Conservation (phyloP, 441 rosid genomes). For the Lepidium campestre region DNA sequence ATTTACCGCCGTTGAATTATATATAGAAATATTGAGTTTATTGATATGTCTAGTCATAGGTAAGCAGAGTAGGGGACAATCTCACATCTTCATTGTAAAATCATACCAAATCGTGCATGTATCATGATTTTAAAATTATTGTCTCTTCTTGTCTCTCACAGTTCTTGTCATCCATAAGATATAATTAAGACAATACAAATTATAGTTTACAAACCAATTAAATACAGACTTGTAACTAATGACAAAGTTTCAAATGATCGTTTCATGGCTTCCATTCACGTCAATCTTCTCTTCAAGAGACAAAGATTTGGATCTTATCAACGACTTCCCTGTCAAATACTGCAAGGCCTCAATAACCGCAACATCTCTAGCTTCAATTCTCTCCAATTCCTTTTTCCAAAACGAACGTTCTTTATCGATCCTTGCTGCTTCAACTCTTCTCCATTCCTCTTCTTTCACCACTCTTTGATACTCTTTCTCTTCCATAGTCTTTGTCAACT, state of each 20-base stretch:
- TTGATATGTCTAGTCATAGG: constrained; percentile 12
- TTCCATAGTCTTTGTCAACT: constrained; percentile 50
- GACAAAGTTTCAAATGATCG: too few species aligned
- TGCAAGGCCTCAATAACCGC: constrained; percentile 58
- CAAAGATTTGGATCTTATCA: constrained; percentile 21
- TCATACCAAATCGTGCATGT: not conserved
- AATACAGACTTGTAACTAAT: too few species aligned
- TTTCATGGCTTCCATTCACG: constrained; percentile 20
- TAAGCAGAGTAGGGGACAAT: constrained; percentile 10
- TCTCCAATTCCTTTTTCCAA: constrained; percentile 69
- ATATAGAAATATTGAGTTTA: not conserved
- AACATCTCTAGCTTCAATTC: constrained; percentile 70
- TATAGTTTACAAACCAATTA: not conserved
- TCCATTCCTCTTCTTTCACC: constrained; percentile 69
- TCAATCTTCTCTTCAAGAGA: constrained; percentile 18
- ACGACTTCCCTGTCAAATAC: constrained; percentile 38
- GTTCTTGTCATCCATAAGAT: not conserved
- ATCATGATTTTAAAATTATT: not conserved
- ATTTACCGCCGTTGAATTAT: too few species aligned
- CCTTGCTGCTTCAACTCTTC: constrained; percentile 52
- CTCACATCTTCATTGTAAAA: constrained; percentile 7
- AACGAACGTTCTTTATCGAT: constrained; percentile 53
- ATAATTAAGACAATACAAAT: not conserved
- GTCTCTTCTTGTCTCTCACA: constrained; percentile 11
- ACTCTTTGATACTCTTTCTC: constrained; percentile 58